Percentiles rank a stretch among this genome's conserved stretches.
phyloP scores from a whole-genome alignment of 2,329 filamentous ascomycete genomes.

The Helotiales sp. region DNA sequence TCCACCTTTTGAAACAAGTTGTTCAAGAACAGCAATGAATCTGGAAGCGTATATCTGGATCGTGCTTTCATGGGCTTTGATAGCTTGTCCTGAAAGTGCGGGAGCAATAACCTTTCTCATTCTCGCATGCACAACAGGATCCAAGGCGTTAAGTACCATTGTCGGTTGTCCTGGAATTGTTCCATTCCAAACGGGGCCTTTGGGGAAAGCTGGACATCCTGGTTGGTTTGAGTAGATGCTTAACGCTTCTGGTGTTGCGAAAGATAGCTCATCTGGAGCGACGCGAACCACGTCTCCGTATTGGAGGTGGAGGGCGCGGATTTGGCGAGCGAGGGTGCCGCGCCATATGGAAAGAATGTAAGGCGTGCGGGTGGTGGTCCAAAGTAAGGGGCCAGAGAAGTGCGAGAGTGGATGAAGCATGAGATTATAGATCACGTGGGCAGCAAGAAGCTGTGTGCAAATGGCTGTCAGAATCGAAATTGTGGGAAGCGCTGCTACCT shows the following conservation, averaged over 20 bases:
- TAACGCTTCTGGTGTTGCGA: not conserved
- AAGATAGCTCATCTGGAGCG: not conserved
- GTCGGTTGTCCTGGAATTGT: conserved; percentile 2
- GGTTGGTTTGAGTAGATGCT: not conserved
- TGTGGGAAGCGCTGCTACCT: no score
- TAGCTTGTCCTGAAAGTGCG: conserved; percentile 33
- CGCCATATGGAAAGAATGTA: not conserved
- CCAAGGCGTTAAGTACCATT: conserved; percentile 6
- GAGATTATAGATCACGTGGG: not conserved
- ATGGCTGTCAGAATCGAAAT: no score
- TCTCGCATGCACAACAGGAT: conserved; percentile 22
- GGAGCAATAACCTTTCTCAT: conserved; percentile 30
- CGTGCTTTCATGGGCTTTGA: conserved; percentile 30
- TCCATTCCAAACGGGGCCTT: not conserved
- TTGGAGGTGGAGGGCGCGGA: not conserved
- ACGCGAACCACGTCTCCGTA: not conserved
- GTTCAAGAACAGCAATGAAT: not conserved
- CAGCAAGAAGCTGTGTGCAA: not conserved
- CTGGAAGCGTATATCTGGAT: not conserved
- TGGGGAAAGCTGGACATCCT: not conserved
- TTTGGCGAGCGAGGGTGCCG: not conserved
- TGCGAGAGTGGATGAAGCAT: not conserved
- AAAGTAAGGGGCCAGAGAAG: not conserved
- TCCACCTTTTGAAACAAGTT: conserved; percentile 1
- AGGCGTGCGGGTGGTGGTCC: not conserved